Base-by-base conservation (phyloP, 495 filamentous ascomycete genomes). In the Daldinia decipiens region DNA sequence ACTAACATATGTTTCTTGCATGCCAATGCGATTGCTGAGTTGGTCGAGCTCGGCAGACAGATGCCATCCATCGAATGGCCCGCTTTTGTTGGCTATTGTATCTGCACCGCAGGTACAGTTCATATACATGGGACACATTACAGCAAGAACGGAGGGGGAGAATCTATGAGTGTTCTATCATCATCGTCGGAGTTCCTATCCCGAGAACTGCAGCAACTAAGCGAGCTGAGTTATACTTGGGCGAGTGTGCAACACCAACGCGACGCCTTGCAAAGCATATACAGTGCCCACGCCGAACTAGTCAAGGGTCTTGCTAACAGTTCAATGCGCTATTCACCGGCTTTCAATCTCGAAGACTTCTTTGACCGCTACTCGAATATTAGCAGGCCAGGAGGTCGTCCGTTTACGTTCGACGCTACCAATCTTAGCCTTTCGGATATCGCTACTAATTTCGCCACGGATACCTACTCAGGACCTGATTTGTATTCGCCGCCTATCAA, bases 1-100 rank as follows among this genome's bases (percentile, higher is more conserved):
- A 94, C 92, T 0, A 93, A 94, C 65, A 85, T 94, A 57, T 95
- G 92, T 77, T 94, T 96, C 77, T 83, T 92, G 15, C 93, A 96
- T 70, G 91, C 93, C 8, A 96, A 95, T 77, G 92, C 92, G 0
- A 93, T 96, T 56, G 89, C 91, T 5, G 92, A 95, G 69, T 82
- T 96, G 1, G 91, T 94, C 19, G 91, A 93, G 75, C 85, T 94
- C 21, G 92, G 90, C 1, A 87, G 88, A 53, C 85, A 84, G 72
- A 81, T 81, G 27, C 83, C 87, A 4, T 84, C 89, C 7, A 87
- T 93, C 36, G 92, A 94, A 75, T 94, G 91, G 92, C 92, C 93
- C 0, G 89, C 88, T 0, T 93, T 95, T 72, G 89, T 94, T 0
- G 90, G 91, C 3, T 94, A 93, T 78, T 94, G 92, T 64, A 86